These are phyloP conservation scores for Chalaropsis thielavioides DNA, from an alignment of 2,329 filamentous ascomycete genomes.

Conservation along the genomic window DNA sequence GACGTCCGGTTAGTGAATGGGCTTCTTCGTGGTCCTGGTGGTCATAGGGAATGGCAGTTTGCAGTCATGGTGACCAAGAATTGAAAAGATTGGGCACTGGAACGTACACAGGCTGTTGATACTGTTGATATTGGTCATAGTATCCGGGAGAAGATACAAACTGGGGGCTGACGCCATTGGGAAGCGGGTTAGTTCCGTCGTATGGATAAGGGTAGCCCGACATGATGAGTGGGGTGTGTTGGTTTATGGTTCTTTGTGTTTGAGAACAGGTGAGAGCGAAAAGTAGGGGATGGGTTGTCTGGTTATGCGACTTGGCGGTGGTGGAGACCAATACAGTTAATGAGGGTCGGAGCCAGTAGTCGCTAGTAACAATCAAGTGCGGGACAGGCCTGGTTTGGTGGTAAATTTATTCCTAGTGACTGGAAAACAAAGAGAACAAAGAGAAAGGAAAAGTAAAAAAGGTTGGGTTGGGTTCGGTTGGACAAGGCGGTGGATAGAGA, in stretches of 20 bases:
- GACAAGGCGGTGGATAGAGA: not conserved
- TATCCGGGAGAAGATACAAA: not conserved
- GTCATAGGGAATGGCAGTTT: not conserved
- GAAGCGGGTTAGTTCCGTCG: not conserved
- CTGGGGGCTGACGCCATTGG: not conserved
- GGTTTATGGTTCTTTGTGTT: no score
- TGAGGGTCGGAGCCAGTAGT: no score
- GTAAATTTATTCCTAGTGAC: no score
- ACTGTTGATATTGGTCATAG: constrained; percentile 4
- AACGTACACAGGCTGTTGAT: constrained; percentile 6
- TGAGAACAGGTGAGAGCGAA: not conserved
- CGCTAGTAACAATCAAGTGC: no score
- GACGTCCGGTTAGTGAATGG: not conserved
- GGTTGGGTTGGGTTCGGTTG: not conserved
- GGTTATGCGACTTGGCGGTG: no score
- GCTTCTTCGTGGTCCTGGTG: not conserved
- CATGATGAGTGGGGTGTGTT: not conserved
- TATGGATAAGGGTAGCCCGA: constrained; percentile 7
- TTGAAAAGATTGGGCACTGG: not conserved
- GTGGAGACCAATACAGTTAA: no score
- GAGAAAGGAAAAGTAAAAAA: not conserved
- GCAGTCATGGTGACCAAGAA: not conserved
- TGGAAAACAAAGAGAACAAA: not conserved
- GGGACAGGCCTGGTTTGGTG: no score
- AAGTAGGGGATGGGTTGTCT: not conserved